Percentiles rank a stretch among this genome's conserved stretches.
Conservation (phyloP, 2,329 filamentous ascomycete species). For the Aspergillus flavus region DNA sequence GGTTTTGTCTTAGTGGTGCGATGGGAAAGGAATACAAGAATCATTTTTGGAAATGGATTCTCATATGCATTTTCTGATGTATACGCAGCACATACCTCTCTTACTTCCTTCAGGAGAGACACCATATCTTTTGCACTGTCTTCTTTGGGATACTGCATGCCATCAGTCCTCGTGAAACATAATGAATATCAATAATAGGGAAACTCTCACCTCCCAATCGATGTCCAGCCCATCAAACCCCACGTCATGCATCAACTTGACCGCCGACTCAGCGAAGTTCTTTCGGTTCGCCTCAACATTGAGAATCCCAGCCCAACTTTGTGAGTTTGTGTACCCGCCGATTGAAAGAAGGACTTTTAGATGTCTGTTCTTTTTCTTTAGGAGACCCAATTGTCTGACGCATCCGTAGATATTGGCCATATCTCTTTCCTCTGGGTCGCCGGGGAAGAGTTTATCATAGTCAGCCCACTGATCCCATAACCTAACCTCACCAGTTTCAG, state of each 20-base stretch:
- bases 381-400: slow-evolving; percentile 72
- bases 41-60: too few species aligned
- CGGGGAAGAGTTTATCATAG: slow-evolving; percentile 66
- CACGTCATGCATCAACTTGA: slow-evolving; percentile 73
- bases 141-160: slow-evolving; percentile 36
- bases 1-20: background rate
- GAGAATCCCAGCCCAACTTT: slow-evolving; percentile 72
- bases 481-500: slow-evolving; percentile 78
- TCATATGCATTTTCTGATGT: too few species aligned
- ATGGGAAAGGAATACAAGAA: too few species aligned
- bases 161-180: background rate
- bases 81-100: slow-evolving; percentile 28
- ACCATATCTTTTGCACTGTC: slow-evolving; percentile 40
- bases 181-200: background rate
- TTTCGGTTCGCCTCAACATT: slow-evolving; percentile 60
- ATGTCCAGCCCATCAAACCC: slow-evolving; percentile 63
- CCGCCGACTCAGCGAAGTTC: slow-evolving; percentile 68
- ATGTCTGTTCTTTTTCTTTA: slow-evolving; percentile 75
- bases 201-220: slow-evolving; percentile 41
- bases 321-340: slow-evolving; percentile 76
- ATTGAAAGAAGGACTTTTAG: slow-evolving; percentile 81
- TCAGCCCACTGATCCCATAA: slow-evolving; percentile 72
- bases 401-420: slow-evolving; percentile 77
- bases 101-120: slow-evolving; percentile 34
- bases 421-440: slow-evolving; percentile 66